These are phyloP conservation scores for Wickerhamomyces sydowiorum DNA, from an alignment of 805 yeast species.

Conservation along the genomic window DNA sequence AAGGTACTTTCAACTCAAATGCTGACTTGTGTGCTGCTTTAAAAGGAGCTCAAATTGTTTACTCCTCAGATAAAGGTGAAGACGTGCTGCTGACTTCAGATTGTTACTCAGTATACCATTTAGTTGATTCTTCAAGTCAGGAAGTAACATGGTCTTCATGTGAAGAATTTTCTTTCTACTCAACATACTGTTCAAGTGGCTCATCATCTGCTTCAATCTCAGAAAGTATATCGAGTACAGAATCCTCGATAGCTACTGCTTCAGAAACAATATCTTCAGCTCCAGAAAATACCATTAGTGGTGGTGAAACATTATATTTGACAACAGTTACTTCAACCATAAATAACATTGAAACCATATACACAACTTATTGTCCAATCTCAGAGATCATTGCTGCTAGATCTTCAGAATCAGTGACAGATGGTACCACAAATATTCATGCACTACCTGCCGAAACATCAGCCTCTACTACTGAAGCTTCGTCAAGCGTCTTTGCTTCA, in stretches of 20 bases:
- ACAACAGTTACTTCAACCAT: slow-evolving; percentile 14
- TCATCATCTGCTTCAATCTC: not conserved
- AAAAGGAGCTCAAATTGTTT: slow-evolving; percentile 17
- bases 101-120: slow-evolving; percentile 18
- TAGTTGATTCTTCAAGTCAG: slow-evolving; percentile 10
- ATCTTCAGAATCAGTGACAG: not conserved
- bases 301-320: slow-evolving; percentile 8
- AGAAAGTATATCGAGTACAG: slow-evolving; percentile 1
- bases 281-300: not conserved
- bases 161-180: slow-evolving; percentile 21
- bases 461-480: not conserved
- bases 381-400: slow-evolving; percentile 1
- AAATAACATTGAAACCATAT: slow-evolving; percentile 2
- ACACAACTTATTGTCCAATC: slow-evolving; percentile 7
- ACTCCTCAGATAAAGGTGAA: slow-evolving; percentile 9
- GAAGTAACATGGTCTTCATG: slow-evolving; percentile 18
- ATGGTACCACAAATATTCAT: not conserved
- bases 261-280: slow-evolving; percentile 2
- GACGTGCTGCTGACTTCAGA: slow-evolving; percentile 17
- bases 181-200: slow-evolving; percentile 7
- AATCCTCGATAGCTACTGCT: slow-evolving; percentile 6
- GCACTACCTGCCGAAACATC: not conserved
- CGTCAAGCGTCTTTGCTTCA: not conserved
- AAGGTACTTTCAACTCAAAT: slow-evolving; percentile 2
- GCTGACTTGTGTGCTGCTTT: slow-evolving; percentile 10